phyloP scores from a whole-genome alignment of 257 asterid genomes.

The Misopates orontium region DNA sequence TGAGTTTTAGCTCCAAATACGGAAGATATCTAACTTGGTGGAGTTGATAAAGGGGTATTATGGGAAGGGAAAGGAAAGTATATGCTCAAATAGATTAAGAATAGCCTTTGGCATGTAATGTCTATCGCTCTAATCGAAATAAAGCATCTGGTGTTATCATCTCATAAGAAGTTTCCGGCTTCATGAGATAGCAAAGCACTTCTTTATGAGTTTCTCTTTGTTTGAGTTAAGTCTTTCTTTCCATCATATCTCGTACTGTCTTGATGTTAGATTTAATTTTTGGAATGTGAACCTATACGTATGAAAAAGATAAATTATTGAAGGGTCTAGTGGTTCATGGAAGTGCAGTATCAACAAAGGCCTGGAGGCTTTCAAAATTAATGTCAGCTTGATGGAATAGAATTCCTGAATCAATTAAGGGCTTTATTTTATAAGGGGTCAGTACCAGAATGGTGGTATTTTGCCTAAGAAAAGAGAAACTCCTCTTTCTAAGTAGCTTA shows the following conservation, averaged over 20 bases:
- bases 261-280: too few species aligned
- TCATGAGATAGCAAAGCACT: neutral
- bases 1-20: neutral
- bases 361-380: too few species aligned
- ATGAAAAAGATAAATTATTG: neutral
- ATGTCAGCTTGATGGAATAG: too few species aligned
- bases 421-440: too few species aligned
- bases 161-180: neutral
- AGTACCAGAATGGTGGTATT: neutral
- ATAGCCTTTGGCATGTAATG: neutral
- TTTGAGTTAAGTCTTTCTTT: neutral
- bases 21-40: neutral
- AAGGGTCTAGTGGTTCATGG: neutral
- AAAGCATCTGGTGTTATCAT: neutral
- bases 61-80: neutral
- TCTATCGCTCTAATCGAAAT: neutral
- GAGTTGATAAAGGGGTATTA: neutral
- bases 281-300: neutral
- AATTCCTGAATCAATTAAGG: too few species aligned
- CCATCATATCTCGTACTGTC: conserved; percentile 2
- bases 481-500: neutral
- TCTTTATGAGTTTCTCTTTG: neutral
- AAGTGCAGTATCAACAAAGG: neutral
- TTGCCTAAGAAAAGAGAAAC: neutral
- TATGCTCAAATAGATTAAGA: neutral